Evolutionary conservation across 163 green algal genomes (phyloP).

Genomic region (Scenedesmus sp.): DNA sequence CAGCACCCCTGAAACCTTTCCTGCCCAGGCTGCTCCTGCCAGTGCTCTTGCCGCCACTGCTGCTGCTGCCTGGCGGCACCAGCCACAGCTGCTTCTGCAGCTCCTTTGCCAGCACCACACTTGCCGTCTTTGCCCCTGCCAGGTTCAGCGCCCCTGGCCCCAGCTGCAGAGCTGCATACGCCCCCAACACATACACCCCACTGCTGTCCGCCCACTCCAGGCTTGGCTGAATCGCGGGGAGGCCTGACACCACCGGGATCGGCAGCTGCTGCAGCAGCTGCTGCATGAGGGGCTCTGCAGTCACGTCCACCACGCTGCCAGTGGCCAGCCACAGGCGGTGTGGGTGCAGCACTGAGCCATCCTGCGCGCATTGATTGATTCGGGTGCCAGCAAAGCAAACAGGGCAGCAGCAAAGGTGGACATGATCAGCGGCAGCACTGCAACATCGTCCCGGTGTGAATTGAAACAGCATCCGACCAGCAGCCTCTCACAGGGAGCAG

Average conservation of each 20-base stretch:
- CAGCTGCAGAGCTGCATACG: slow-evolving; percentile 55
- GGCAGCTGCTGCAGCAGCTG: slow-evolving; percentile 43
- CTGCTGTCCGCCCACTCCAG: slow-evolving; percentile 37
- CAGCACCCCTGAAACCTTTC: background rate
- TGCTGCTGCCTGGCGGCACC: background rate
- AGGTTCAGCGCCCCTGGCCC: slow-evolving; percentile 54
- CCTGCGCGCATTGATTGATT: background rate
- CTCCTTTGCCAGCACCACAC: background rate
- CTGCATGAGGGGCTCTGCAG: slow-evolving; percentile 36
- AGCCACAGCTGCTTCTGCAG: background rate
- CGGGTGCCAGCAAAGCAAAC: too few species aligned
- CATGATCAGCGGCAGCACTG: too few species aligned
- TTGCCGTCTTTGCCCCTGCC: slow-evolving; percentile 45
- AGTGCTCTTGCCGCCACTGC: background rate
- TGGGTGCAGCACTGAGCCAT: slow-evolving; percentile 33
- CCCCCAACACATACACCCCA: slow-evolving; percentile 52
- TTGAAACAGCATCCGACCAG: too few species aligned
- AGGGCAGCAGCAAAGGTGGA: too few species aligned
- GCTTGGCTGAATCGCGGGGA: slow-evolving; percentile 32
- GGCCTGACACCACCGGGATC: background rate
- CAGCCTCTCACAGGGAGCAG: too few species aligned
- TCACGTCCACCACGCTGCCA: slow-evolving; percentile 43
- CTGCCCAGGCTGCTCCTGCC: background rate
- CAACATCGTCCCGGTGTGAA: too few species aligned
- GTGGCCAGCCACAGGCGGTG: slow-evolving; percentile 54